These are phyloP conservation scores for Alternaria consortialis DNA, from an alignment of 2,329 filamentous ascomycete species.

Conservation along the genomic window DNA sequence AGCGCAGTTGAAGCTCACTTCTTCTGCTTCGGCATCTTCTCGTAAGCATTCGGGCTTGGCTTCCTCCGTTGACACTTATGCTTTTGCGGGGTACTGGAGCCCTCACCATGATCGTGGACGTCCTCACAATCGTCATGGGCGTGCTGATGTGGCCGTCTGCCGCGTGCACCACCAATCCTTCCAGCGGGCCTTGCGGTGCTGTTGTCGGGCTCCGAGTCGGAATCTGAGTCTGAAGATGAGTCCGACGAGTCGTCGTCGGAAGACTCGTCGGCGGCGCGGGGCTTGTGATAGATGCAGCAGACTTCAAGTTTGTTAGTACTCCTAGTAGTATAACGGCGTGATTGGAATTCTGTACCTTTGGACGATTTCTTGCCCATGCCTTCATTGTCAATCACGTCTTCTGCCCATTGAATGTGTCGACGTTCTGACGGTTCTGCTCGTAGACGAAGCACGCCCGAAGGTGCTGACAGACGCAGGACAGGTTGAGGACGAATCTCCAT, in stretches of 20 bases:
- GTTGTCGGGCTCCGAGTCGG: constrained; percentile 62
- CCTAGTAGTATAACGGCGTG: not conserved
- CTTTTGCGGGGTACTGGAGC: constrained; percentile 52
- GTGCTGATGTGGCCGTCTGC: constrained; percentile 39
- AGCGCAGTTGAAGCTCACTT: constrained; percentile 27
- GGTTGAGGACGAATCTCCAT: constrained; percentile 40
- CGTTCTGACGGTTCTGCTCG: constrained; percentile 55
- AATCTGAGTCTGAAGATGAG: constrained; percentile 63
- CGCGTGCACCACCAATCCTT: constrained; percentile 33
- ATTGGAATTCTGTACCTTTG: constrained; percentile 70
- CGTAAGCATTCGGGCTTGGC: constrained; percentile 83
- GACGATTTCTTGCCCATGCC: constrained; percentile 92
- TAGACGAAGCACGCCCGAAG: constrained; percentile 51
- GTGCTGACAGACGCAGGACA: constrained; percentile 45
- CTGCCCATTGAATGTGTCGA: constrained; percentile 86
- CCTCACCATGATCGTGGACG: constrained; percentile 52
- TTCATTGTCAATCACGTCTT: constrained; percentile 94
- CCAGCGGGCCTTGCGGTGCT: constrained; percentile 56
- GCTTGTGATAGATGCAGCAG: constrained; percentile 98
- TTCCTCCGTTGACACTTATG: constrained; percentile 55
- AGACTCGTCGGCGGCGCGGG: constrained; percentile 74
- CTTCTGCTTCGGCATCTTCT: constrained; percentile 71
- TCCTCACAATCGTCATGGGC: constrained; percentile 49
- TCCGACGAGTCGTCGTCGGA: constrained; percentile 72
- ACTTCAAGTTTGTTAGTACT: constrained; percentile 62